A percentile compares a stretch with the other conserved stretches of the same genome.
phyloP scores from a whole-genome alignment of 2,329 filamentous ascomycete species.

The Microcera coccophila region DNA sequence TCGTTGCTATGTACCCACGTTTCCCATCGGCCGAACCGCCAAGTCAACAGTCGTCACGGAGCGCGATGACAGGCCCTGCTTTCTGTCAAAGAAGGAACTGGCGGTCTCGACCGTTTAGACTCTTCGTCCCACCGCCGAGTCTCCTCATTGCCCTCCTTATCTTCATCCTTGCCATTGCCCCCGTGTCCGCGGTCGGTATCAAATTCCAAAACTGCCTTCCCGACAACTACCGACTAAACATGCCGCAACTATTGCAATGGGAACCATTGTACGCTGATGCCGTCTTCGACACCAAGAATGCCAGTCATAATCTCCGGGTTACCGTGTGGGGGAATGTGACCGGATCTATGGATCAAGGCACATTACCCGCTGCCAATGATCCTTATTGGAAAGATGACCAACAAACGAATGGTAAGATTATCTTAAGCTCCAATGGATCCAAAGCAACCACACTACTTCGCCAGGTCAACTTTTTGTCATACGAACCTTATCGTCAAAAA shows the following conservation, averaged over 20 bases:
- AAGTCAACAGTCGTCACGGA: neutral
- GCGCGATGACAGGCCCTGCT: neutral
- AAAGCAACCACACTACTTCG: conserved; percentile 70
- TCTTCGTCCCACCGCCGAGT: conserved; percentile 15
- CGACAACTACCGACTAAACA: conserved; percentile 52
- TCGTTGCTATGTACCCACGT: conserved; percentile 8
- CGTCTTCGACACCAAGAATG: conserved; percentile 59
- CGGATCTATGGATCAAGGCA: conserved; percentile 57
- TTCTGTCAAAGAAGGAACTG: conserved; percentile 10
- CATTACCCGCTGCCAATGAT: conserved; percentile 58
- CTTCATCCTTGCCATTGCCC: conserved; percentile 36
- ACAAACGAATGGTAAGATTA: conserved; percentile 70
- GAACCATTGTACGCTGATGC: conserved; percentile 71
- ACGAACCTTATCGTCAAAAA: conserved; percentile 59
- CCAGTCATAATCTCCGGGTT: conserved; percentile 64
- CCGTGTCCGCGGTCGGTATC: conserved; percentile 62
- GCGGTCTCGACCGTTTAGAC: conserved; percentile 13
- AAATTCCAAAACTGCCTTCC: conserved; percentile 81
- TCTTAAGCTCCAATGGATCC: conserved; percentile 55
- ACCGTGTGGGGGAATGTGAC: conserved; percentile 90
- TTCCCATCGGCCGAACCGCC: neutral
- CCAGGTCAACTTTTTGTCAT: conserved; percentile 71
- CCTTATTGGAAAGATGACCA: conserved; percentile 60
- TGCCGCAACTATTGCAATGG: conserved; percentile 70
- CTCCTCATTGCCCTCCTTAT: conserved; percentile 38